Evolutionary conservation across 257 asterid genomes (phyloP).

Genomic region (Capsicum pubescens): DNA sequence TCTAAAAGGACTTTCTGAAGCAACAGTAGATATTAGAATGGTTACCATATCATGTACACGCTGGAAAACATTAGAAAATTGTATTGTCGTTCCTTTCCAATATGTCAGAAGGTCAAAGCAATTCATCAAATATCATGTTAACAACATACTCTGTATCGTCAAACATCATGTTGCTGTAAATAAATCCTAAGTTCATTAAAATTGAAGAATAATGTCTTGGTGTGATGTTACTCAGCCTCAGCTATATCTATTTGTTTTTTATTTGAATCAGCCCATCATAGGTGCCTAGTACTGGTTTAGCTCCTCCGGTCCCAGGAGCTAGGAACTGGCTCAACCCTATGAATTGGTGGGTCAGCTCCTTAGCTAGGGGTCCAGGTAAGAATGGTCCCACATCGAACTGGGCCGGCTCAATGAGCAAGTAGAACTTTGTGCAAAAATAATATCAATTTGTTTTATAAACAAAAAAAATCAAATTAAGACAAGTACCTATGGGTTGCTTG

Average conservation of each 20-base stretch:
- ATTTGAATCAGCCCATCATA: not conserved
- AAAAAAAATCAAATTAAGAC: not conserved
- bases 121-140: not conserved
- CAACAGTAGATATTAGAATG: not conserved
- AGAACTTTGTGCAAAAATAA: not conserved
- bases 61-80: not conserved
- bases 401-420: not conserved
- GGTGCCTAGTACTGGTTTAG: not conserved
- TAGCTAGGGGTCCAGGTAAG: not conserved
- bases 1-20: constrained; percentile 1
- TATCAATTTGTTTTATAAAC: not conserved
- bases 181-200: not conserved
- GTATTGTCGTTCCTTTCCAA: not conserved
- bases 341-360: not conserved
- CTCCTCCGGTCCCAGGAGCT: not conserved
- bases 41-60: not conserved
- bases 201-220: not conserved
- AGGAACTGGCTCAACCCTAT: not conserved
- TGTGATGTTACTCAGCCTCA: constrained; percentile 3
- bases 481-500: not conserved
- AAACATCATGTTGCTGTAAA: not conserved
- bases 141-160: not conserved
- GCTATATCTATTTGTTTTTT: not conserved
- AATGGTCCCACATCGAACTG: not conserved
- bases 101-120: not conserved